phyloP scores from a whole-genome alignment of 164 flowering plant species.

The Nelumbo lutea region DNA sequence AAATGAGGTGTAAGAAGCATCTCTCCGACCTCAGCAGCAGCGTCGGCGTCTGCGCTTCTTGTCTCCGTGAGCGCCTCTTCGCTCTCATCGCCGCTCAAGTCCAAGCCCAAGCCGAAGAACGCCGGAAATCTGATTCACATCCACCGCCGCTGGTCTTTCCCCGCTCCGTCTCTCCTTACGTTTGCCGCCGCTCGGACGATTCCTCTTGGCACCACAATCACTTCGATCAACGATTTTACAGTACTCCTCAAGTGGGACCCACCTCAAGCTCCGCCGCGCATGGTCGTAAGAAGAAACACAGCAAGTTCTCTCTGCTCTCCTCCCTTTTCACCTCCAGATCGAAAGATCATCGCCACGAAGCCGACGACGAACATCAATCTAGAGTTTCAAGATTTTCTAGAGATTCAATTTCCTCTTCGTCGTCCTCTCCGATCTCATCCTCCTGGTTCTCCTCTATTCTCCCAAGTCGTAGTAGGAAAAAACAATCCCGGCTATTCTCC shows the following conservation, averaged over 20 bases:
- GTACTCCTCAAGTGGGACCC: constrained; percentile 75
- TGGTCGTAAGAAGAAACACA: background rate
- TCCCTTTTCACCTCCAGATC: constrained; percentile 18
- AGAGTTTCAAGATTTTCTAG: constrained; percentile 14
- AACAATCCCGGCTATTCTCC: constrained; percentile 17
- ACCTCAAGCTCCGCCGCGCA: background rate
- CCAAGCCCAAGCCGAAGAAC: constrained; percentile 22
- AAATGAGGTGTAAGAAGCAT: constrained; percentile 85
- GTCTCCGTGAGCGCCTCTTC: constrained; percentile 78
- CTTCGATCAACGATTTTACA: constrained; percentile 39
- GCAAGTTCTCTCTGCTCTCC: constrained; percentile 15
- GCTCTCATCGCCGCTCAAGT: constrained; percentile 52
- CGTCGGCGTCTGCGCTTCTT: constrained; percentile 88
- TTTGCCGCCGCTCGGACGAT: constrained; percentile 48
- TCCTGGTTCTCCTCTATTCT: constrained; percentile 26
- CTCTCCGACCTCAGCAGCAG: constrained; percentile 44
- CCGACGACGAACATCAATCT: background rate
- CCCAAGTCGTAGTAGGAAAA: constrained; percentile 15
- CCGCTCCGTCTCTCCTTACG: constrained; percentile 82
- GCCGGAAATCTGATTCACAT: constrained; percentile 26
- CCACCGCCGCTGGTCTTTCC: constrained; percentile 59
- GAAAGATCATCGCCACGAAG: background rate
- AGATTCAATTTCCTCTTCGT: background rate
- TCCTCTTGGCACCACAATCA: constrained; percentile 17
- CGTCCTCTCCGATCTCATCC: constrained; percentile 9